Evolutionary conservation across 139 green algal genomes (phyloP).

Genomic region (Chlamydomonas schloesseri): DNA sequence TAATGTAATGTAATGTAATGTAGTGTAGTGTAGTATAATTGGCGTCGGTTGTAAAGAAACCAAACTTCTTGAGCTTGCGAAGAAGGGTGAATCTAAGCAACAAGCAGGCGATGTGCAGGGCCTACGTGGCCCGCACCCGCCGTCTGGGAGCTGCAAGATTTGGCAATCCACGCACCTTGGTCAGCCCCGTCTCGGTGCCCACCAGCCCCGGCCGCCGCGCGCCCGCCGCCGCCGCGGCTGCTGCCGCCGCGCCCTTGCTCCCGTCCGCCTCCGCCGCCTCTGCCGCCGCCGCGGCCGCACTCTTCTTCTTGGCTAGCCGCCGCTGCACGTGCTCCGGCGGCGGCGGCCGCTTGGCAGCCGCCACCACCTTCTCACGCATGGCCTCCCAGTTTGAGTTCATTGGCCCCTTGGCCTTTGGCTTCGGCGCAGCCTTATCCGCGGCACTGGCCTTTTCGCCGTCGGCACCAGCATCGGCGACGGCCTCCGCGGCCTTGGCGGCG

Average conservation of each 20-base stretch:
- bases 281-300: background rate
- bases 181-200: slow-evolving; percentile 6
- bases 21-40: too few relatives aligned
- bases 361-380: background rate
- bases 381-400: slow-evolving; percentile 33
- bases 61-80: too few relatives aligned
- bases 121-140: too few relatives aligned
- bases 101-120: too few relatives aligned
- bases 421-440: background rate
- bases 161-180: background rate
- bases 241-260: background rate
- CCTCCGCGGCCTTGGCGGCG: background rate
- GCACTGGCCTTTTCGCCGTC: too few relatives aligned
- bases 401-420: background rate
- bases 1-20: background rate
- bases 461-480: background rate
- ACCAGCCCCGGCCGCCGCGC: slow-evolving; percentile 12
- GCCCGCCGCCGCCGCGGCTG: background rate
- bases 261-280: background rate
- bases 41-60: too few relatives aligned
- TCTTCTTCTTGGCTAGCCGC: background rate
- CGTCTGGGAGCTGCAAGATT: too few relatives aligned
- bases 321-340: background rate
- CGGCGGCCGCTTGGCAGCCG: background rate
- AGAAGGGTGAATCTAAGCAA: too few relatives aligned